A percentile compares a stretch with the other conserved stretches of the same genome.
These are phyloP conservation scores for Lentinula detonsa DNA, from an alignment of 768 basidiomycete species.

Conservation along the genomic window DNA sequence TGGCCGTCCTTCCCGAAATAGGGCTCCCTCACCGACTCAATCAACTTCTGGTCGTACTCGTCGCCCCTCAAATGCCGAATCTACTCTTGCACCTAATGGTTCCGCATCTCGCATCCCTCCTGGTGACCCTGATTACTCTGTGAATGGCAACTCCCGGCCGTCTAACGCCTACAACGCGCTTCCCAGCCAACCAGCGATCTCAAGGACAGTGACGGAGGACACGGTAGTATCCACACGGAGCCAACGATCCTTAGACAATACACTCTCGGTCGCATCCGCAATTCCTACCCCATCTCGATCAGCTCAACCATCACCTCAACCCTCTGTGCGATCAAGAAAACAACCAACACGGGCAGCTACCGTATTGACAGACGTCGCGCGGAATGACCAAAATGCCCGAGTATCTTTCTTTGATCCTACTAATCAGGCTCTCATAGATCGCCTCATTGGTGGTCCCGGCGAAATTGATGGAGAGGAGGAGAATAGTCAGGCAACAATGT, in stretches of 20 bases:
- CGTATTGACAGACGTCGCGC: conserved; percentile 26
- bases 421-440: conserved; percentile 69
- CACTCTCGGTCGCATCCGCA: conserved; percentile 14
- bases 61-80: conserved; percentile 40
- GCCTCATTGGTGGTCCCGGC: conserved; percentile 50
- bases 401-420: conserved; percentile 80
- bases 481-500: conserved; percentile 72
- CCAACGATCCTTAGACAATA: conserved; percentile 11
- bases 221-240: conserved; percentile 4
- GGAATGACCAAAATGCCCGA: conserved; percentile 62
- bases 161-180: background rate
- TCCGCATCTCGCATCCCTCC: conserved; percentile 15
- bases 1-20: conserved; percentile 17
- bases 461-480: conserved; percentile 65
- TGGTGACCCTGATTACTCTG: conserved; percentile 13
- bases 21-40: conserved; percentile 16
- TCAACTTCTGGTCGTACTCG: conserved; percentile 16
- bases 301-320: conserved; percentile 7
- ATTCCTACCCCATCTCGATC: conserved; percentile 15
- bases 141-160: background rate
- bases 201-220: conserved; percentile 2
- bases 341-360: conserved; percentile 21
- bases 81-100: conserved; percentile 15
- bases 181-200: background rate
- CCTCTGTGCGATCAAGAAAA: conserved; percentile 16